Evolutionary conservation across 1,284 basidiomycete genomes (phyloP).

Genomic region (Fomes fomentarius): DNA sequence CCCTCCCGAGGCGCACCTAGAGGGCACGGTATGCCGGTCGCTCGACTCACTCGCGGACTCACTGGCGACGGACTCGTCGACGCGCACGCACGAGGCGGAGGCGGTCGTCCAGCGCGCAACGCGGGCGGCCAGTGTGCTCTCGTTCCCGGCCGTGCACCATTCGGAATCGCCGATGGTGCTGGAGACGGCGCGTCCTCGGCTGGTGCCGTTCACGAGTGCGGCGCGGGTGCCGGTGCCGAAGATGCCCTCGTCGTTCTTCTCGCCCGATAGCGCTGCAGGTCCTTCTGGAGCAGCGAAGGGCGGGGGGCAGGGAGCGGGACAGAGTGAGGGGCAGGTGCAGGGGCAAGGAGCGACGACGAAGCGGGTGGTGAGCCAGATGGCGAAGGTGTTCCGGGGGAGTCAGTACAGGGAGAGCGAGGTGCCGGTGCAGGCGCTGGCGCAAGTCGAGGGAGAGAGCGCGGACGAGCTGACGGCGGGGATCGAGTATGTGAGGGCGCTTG

Average conservation of each 20-base stretch:
- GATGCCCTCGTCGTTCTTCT: constrained; percentile 35
- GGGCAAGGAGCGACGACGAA: constrained; percentile 25
- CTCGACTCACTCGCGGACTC: constrained; percentile 35
- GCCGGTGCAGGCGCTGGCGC: constrained; percentile 8
- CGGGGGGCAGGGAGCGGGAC: neutral
- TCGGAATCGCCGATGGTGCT: constrained; percentile 2
- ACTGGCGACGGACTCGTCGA: constrained; percentile 28
- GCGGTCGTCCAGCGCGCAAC: constrained; percentile 52
- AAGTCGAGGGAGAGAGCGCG: constrained; percentile 33
- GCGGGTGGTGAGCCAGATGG: constrained; percentile 67
- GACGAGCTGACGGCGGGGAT: constrained; percentile 69
- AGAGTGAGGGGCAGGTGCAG: neutral
- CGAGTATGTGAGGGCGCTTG: constrained; percentile 70
- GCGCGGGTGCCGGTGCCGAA: constrained; percentile 66
- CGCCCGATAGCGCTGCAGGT: constrained; percentile 30
- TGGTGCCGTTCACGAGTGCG: constrained; percentile 76
- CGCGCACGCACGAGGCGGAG: constrained; percentile 44
- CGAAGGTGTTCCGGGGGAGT: constrained; percentile 49
- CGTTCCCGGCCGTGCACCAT: constrained; percentile 29
- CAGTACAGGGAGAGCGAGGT: constrained; percentile 47
- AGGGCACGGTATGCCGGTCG: constrained; percentile 15
- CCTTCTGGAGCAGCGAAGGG: constrained; percentile 24
- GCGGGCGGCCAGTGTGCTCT: constrained; percentile 49
- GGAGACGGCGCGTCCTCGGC: constrained; percentile 48
- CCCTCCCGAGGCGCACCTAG: constrained; percentile 21